Evolutionary conservation across 23 red algal genomes (phyloP).

Genomic region (Pyropia yezoensis): DNA sequence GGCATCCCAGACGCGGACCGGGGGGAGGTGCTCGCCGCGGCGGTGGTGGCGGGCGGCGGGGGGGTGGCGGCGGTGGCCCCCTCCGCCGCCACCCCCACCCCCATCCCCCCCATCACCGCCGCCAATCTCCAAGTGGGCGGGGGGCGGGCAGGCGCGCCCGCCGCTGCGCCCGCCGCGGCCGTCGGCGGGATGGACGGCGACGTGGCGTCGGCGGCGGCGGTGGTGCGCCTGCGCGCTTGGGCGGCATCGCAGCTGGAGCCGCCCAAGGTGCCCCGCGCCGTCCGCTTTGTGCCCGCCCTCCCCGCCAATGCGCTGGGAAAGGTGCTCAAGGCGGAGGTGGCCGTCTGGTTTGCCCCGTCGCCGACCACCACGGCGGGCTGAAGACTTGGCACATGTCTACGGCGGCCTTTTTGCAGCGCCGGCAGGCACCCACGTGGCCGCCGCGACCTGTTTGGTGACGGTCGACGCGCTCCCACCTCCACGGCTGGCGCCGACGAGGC

Average conservation of each 20-base stretch:
- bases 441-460: too few relatives aligned
- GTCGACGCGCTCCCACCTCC: too few relatives aligned
- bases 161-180: background rate
- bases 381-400: too few relatives aligned
- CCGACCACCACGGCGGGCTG: too few relatives aligned
- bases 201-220: background rate
- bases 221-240: constrained; percentile 15
- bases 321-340: constrained; percentile 58
- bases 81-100: too few relatives aligned
- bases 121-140: too few relatives aligned
- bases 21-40: constrained; percentile 59
- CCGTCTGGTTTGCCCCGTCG: too few relatives aligned
- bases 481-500: too few relatives aligned
- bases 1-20: constrained; percentile 49
- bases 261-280: constrained; percentile 50
- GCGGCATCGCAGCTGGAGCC: constrained; percentile 20
- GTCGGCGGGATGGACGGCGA: constrained; percentile 10
- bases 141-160: too few relatives aligned
- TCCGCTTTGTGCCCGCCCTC: constrained; percentile 28
- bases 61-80: constrained; percentile 3
- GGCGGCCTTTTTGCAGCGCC: too few relatives aligned
- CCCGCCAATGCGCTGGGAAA: constrained; percentile 85
- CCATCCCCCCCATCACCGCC: too few relatives aligned
- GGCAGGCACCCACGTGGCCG: too few relatives aligned
- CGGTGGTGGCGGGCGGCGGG: constrained; percentile 27